Evolutionary conservation across 129 eudicot species (phyloP).

Genomic region (Pulicaria dysenterica): DNA sequence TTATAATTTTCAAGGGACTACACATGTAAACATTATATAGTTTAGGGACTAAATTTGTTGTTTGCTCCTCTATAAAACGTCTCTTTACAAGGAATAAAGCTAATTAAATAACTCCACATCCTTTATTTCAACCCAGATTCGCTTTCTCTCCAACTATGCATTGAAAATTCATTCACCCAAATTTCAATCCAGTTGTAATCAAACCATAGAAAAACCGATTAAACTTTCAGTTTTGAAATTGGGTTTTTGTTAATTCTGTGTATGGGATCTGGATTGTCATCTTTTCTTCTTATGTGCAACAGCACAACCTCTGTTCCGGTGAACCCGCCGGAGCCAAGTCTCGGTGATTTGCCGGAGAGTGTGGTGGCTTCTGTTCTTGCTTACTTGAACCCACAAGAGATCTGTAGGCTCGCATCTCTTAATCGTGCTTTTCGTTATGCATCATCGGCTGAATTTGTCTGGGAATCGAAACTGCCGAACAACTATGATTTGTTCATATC

Average conservation of each 20-base stretch:
- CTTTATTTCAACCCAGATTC: constrained; percentile 17
- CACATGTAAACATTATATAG: not conserved
- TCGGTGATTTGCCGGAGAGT: constrained; percentile 90
- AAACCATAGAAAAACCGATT: constrained; percentile 10
- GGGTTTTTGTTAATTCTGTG: constrained; percentile 6
- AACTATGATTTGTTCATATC: constrained; percentile 53
- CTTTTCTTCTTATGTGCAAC: constrained; percentile 36
- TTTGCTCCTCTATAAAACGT: constrained; percentile 12
- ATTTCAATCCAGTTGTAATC: constrained; percentile 5
- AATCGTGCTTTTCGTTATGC: constrained; percentile 74
- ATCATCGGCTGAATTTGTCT: constrained; percentile 83
- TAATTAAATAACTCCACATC: constrained; percentile 23
- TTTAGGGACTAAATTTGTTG: not conserved
- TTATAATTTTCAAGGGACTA: not conserved
- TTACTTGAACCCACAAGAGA: constrained; percentile 64
- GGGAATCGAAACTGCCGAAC: constrained; percentile 80
- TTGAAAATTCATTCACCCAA: not conserved
- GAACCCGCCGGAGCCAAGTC: constrained; percentile 30
- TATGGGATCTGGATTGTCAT: constrained; percentile 43
- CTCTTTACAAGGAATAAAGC: not conserved
- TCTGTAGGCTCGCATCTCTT: constrained; percentile 59
- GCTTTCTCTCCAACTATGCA: constrained; percentile 6
- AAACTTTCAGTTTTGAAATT: not conserved
- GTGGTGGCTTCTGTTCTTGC: constrained; percentile 63
- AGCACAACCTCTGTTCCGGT: constrained; percentile 37